A percentile compares a stretch with the other conserved stretches of the same genome.
These are phyloP conservation scores for Multifurca ochricompacta DNA, from an alignment of 768 basidiomycete genomes.

Conservation along the genomic window DNA sequence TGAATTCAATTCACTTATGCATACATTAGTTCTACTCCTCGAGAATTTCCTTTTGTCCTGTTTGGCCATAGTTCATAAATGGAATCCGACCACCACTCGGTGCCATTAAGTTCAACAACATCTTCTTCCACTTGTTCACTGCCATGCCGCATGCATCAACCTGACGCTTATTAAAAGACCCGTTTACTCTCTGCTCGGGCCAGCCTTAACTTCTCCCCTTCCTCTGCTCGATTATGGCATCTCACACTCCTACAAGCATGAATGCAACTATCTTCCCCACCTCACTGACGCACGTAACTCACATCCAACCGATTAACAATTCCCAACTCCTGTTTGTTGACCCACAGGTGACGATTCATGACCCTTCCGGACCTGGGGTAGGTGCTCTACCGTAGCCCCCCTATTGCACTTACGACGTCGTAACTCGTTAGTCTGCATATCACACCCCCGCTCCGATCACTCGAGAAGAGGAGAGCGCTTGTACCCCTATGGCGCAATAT, in stretches of 20 bases:
- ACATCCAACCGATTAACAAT: neutral
- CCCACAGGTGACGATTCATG: neutral
- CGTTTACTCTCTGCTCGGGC: neutral
- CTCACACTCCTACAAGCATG: neutral
- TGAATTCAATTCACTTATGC: too few relatives aligned
- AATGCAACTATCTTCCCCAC: neutral
- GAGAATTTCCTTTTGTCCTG: too few relatives aligned
- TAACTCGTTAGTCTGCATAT: neutral
- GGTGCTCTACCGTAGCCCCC: neutral
- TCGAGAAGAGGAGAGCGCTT: neutral
- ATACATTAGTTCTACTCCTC: too few relatives aligned
- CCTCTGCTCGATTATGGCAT: neutral
- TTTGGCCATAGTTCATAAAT: too few relatives aligned
- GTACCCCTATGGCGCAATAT: neutral
- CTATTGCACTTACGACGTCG: neutral
- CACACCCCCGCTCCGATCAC: neutral
- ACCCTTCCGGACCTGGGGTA: neutral
- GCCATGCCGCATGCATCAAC: neutral
- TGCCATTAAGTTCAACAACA: too few relatives aligned
- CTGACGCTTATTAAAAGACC: neutral
- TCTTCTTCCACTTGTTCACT: neutral
- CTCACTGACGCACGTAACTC: too few relatives aligned
- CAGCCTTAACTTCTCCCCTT: neutral
- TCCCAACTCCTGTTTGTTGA: neutral
- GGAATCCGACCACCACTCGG: too few relatives aligned